Percentiles rank a stretch among this genome's conserved stretches.
These are phyloP conservation scores for Leptographium radiaticola DNA, from an alignment of 2,329 filamentous ascomycete species.

Conservation along the genomic window DNA sequence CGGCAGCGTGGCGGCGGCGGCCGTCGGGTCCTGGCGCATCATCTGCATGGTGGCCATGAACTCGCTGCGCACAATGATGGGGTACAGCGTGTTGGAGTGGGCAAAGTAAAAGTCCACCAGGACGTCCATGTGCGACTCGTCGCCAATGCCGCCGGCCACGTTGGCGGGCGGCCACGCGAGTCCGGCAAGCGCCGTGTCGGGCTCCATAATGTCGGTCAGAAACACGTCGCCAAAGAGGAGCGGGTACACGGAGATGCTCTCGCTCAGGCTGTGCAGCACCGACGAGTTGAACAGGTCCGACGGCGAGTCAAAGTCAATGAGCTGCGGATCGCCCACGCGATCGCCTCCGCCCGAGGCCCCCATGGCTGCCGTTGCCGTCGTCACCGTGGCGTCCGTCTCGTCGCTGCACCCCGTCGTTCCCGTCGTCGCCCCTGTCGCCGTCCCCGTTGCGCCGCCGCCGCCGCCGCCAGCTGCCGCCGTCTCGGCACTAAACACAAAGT, in stretches of 20 bases:
- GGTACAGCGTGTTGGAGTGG: constrained; percentile 32
- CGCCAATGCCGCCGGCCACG: not conserved
- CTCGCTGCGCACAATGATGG: constrained; percentile 23
- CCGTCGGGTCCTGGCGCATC: constrained; percentile 18
- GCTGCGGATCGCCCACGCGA: constrained; percentile 2
- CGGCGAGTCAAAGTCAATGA: constrained; percentile 15
- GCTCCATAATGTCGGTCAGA: constrained; percentile 13
- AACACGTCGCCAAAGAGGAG: constrained; percentile 18
- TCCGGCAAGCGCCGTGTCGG: not conserved
- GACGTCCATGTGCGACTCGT: constrained; percentile 16
- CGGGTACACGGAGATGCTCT: constrained; percentile 16
- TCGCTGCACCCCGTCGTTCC: not conserved
- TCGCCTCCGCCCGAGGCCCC: not conserved
- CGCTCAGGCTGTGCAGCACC: constrained; percentile 13
- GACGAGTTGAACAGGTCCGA: constrained; percentile 14
- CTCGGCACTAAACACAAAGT: constrained; percentile 23
- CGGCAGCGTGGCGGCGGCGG: constrained; percentile 15
- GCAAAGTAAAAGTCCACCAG: constrained; percentile 31
- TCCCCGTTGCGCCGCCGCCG: no score
- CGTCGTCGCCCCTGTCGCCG: not conserved
- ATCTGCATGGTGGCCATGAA: constrained; percentile 19
- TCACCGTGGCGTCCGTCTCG: not conserved
- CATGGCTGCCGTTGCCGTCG: constrained; percentile 4
- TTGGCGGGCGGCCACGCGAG: constrained; percentile 8
- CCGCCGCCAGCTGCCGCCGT: not conserved